phyloP scores from a whole-genome alignment of 1,139 yeast species.

The Protomyces macrosporus region DNA sequence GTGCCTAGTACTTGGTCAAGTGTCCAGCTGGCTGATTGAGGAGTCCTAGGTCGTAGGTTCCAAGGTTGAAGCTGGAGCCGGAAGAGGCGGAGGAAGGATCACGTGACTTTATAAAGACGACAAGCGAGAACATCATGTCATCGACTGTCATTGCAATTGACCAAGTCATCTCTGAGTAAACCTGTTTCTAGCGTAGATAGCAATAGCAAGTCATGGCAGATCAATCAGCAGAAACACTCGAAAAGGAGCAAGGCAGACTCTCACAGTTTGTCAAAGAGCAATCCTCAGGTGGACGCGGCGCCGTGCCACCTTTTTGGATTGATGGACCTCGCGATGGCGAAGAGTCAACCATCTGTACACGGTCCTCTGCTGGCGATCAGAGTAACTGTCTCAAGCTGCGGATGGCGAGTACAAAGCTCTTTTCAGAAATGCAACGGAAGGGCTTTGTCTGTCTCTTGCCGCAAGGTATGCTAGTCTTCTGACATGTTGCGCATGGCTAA shows the following conservation, averaged over 20 bases:
- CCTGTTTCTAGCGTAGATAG: too few relatives aligned
- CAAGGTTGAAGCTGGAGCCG: not conserved
- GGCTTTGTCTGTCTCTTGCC: conserved; percentile 21
- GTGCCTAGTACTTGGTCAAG: not conserved
- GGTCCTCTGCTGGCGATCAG: conserved; percentile 5
- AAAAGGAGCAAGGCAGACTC: conserved; percentile 8
- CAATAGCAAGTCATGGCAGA: not conserved
- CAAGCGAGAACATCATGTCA: too few relatives aligned
- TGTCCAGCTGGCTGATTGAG: too few relatives aligned
- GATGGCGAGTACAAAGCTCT: conserved; percentile 18
- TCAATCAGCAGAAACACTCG: not conserved
- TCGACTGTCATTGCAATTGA: too few relatives aligned
- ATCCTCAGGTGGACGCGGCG: not conserved
- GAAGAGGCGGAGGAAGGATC: not conserved
- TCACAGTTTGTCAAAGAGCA: conserved; percentile 16
- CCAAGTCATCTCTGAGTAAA: too few relatives aligned
- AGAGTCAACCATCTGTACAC: conserved; percentile 12
- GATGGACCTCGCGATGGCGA: conserved; percentile 16
- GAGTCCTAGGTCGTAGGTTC: too few relatives aligned
- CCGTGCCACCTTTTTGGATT: conserved; percentile 7
- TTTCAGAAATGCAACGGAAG: conserved; percentile 17
- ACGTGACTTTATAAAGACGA: not conserved
- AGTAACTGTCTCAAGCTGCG: conserved; percentile 10
- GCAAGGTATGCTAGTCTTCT: conserved; percentile 3
- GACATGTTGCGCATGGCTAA: not conserved